These are phyloP conservation scores for Eudorina sp. DNA, from an alignment of 139 green algal species.

Conservation along the genomic window DNA sequence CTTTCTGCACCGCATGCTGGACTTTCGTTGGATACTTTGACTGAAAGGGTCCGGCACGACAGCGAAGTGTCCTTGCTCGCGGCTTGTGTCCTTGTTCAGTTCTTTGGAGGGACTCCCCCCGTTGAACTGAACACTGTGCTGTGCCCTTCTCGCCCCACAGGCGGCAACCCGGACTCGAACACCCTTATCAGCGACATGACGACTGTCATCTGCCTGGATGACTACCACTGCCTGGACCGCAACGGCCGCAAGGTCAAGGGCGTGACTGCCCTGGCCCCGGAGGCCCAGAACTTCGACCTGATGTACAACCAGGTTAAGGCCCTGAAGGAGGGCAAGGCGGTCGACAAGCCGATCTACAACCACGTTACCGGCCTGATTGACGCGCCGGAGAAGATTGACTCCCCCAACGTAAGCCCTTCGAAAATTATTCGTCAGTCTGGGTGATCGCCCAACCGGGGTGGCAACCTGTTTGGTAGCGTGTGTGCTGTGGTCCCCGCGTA, in stretches of 20 bases:
- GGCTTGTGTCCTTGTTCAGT: too few species aligned
- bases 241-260: conserved; percentile 91
- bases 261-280: conserved; percentile 94
- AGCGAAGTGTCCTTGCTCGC: too few species aligned
- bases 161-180: conserved; percentile 98
- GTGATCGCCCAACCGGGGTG: not conserved
- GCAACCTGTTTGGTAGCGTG: too few species aligned
- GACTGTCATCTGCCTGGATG: conserved; percentile 99
- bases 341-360: conserved; percentile 99
- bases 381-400: conserved; percentile 91
- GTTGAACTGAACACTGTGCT: not conserved
- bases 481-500: too few species aligned
- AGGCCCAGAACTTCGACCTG: conserved; percentile 99
- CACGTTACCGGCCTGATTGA: conserved; percentile 98
- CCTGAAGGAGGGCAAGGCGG: conserved; percentile 97
- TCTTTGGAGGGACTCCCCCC: too few species aligned
- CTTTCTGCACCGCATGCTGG: too few species aligned
- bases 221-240: conserved; percentile 98
- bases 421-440: too few species aligned
- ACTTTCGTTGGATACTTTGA: too few species aligned
- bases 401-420: conserved; percentile 80
- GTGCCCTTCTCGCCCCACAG: conserved; percentile 61
- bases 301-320: conserved; percentile 98
- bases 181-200: conserved; percentile 98
- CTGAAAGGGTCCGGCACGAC: too few species aligned